A percentile compares a stretch with the other conserved stretches of the same genome.
Conservation (phyloP, 2,329 filamentous ascomycete species). For the Thelonectria blattea region DNA sequence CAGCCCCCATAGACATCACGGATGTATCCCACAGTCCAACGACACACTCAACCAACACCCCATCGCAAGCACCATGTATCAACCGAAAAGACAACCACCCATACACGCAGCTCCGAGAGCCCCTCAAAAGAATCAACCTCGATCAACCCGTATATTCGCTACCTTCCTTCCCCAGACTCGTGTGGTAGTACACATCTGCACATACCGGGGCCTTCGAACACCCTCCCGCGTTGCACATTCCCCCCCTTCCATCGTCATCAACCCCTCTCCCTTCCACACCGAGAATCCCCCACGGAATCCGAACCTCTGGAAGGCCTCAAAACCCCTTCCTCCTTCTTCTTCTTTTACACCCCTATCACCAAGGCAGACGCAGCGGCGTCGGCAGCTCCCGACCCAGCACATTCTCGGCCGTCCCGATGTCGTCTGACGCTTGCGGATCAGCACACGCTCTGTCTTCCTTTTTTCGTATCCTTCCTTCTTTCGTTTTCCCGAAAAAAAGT, state of each 20-base stretch:
- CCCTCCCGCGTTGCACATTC: neutral
- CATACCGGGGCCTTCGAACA: neutral
- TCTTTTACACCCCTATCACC: constrained; percentile 49
- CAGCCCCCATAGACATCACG: too few relatives aligned
- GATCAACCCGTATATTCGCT: too few relatives aligned
- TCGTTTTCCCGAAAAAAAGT: too few relatives aligned
- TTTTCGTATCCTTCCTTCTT: neutral
- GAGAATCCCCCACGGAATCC: neutral
- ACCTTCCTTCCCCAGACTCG: neutral
- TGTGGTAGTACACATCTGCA: constrained; percentile 2
- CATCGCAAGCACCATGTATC: too few relatives aligned
- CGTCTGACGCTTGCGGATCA: constrained; percentile 48
- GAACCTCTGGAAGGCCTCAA: neutral
- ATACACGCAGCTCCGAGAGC: too few relatives aligned
- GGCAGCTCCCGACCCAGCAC: constrained; percentile 66
- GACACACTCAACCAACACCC: too few relatives aligned
- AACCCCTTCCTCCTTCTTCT: too few relatives aligned
- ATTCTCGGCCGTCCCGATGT: constrained; percentile 71
- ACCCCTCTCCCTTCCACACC: neutral
- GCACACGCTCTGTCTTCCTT: constrained; percentile 1
- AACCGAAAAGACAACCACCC: too few relatives aligned
- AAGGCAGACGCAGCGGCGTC: constrained; percentile 70
- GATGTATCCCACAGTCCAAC: too few relatives aligned
- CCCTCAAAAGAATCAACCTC: too few relatives aligned
- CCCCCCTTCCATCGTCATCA: neutral